Conservation (phyloP, 2,329 filamentous ascomycete genomes). For the Aspergillus unguis region DNA sequence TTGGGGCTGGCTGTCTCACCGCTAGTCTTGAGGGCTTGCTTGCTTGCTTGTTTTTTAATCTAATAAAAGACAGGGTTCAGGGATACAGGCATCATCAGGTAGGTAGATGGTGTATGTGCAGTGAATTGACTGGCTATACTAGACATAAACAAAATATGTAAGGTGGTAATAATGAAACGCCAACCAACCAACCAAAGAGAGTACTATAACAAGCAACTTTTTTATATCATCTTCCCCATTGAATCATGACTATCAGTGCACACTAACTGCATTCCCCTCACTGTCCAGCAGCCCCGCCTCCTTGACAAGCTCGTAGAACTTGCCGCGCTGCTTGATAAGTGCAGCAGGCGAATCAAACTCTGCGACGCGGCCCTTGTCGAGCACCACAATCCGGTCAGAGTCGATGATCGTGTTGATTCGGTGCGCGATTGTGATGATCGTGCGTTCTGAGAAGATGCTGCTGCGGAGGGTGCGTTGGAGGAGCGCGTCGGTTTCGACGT, state of each 20-base stretch:
- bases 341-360: slow-evolving; percentile 87
- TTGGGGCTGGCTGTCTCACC: no score
- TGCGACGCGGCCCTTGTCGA: slow-evolving; percentile 83
- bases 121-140: no score
- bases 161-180: no score
- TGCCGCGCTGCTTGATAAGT: slow-evolving; percentile 69
- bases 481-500: slow-evolving; percentile 65
- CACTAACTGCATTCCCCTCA: slow-evolving; percentile 31
- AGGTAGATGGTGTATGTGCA: no score
- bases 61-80: no score
- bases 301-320: slow-evolving; percentile 87
- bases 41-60: no score
- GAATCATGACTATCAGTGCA: slow-evolving; percentile 9
- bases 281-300: slow-evolving; percentile 72
- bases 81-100: no score
- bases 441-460: slow-evolving; percentile 77
- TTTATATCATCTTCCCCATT: no score
- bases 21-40: no score
- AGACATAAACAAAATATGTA: no score
- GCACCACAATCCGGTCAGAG: slow-evolving; percentile 84
- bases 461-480: slow-evolving; percentile 62
- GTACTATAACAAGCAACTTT: no score
- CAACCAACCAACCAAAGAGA: no score
- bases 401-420: slow-evolving; percentile 95
- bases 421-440: slow-evolving; percentile 97